phyloP scores from a whole-genome alignment of 768 basidiomycete genomes.

The Xerocomus brunneocitrinus region DNA sequence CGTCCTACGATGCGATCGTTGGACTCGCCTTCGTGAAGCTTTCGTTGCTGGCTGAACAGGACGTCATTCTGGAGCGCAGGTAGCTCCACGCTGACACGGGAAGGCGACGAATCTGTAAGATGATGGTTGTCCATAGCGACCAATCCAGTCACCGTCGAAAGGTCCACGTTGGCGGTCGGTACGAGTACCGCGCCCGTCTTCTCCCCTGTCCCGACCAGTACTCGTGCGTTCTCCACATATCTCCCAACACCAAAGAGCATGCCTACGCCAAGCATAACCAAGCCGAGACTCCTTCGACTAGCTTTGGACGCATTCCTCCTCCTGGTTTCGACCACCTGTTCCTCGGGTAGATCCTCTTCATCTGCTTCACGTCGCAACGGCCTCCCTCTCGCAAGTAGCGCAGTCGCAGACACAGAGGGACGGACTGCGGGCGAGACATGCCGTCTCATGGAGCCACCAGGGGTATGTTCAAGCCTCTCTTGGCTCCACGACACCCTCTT shows the following conservation, averaged over 20 bases:
- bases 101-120: neutral
- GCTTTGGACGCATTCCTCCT: slow-evolving; percentile 50
- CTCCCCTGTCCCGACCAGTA: slow-evolving; percentile 24
- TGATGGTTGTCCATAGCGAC: slow-evolving; percentile 14
- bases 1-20: slow-evolving; percentile 76
- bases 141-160: neutral
- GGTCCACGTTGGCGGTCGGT: slow-evolving; percentile 3
- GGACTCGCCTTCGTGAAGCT: slow-evolving; percentile 21
- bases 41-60: slow-evolving; percentile 4
- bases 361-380: slow-evolving; percentile 38
- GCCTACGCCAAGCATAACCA: slow-evolving; percentile 80
- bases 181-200: slow-evolving; percentile 49
- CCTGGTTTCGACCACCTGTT: slow-evolving; percentile 20
- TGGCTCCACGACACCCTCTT: slow-evolving; percentile 68
- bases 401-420: slow-evolving; percentile 16
- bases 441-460: slow-evolving; percentile 41
- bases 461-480: slow-evolving; percentile 52
- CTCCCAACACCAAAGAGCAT: slow-evolving; percentile 66
- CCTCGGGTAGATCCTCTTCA: slow-evolving; percentile 17
- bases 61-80: slow-evolving; percentile 7
- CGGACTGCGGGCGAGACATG: slow-evolving; percentile 34
- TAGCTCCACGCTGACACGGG: slow-evolving; percentile 17
- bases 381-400: slow-evolving; percentile 41
- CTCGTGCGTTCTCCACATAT: slow-evolving; percentile 33
- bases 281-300: slow-evolving; percentile 64